A percentile compares a stretch with the other conserved stretches of the same genome.
Evolutionary conservation across 1,284 basidiomycete genomes (phyloP).

Genomic region (Irpex rosettiformis): DNA sequence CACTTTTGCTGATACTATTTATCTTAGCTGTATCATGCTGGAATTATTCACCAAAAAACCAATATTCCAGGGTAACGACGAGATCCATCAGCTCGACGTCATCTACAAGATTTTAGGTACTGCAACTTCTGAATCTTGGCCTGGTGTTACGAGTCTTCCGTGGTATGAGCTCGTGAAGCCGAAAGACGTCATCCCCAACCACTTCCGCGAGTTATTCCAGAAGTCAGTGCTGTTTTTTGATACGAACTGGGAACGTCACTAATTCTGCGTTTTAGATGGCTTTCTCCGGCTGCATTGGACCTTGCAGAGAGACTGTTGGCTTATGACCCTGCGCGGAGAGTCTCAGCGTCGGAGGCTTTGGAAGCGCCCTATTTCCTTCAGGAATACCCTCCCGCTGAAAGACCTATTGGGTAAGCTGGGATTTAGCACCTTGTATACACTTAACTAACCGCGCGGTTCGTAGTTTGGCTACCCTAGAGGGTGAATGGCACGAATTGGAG

Average conservation of each 20-base stretch:
- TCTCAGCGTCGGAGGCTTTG: constrained; percentile 80
- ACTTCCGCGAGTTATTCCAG: constrained; percentile 75
- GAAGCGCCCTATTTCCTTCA: constrained; percentile 78
- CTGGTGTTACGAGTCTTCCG: constrained; percentile 77
- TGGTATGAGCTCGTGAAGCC: constrained; percentile 99
- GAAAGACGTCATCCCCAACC: constrained; percentile 64
- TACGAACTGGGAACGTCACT: neutral
- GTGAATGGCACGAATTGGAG: constrained; percentile 95
- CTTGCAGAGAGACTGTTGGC: constrained; percentile 79
- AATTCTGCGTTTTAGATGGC: constrained; percentile 51
- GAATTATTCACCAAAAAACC: constrained; percentile 95
- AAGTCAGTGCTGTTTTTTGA: constrained; percentile 48
- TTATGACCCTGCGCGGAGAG: constrained; percentile 82
- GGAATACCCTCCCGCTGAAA: constrained; percentile 72
- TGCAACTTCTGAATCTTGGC: constrained; percentile 82
- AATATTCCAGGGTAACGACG: constrained; percentile 94
- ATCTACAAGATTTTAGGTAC: constrained; percentile 92
- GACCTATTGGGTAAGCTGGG: constrained; percentile 72
- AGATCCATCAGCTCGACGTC: constrained; percentile 94
- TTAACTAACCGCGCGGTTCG: constrained; percentile 17
- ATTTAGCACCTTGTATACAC: neutral
- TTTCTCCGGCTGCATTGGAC: constrained; percentile 80
- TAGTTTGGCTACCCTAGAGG: constrained; percentile 74
- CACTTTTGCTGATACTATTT: constrained; percentile 5
- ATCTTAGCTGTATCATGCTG: constrained; percentile 90